These are phyloP conservation scores for Stephania cephalantha DNA, from an alignment of 164 flowering plant species.

Conservation along the genomic window DNA sequence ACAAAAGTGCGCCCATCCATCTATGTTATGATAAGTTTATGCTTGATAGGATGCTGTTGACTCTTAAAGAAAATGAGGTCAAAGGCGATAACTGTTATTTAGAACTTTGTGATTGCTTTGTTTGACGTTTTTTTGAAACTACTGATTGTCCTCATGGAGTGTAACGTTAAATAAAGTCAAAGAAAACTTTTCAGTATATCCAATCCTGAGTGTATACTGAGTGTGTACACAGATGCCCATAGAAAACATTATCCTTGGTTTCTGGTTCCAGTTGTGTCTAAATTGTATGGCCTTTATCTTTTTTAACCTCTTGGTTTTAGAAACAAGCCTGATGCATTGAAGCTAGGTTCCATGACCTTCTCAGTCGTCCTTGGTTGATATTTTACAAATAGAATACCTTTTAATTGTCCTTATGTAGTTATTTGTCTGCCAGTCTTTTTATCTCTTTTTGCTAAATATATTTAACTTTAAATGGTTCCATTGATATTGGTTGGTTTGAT, in stretches of 20 bases:
- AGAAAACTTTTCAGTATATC: neutral
- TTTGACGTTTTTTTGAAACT: neutral
- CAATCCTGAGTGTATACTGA: neutral
- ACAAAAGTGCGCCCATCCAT: neutral
- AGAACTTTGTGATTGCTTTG: neutral
- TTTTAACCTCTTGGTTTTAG: neutral
- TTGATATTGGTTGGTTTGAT: neutral
- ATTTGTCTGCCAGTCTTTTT: neutral
- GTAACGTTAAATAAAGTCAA: neutral
- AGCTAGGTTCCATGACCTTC: neutral
- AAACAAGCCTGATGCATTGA: neutral
- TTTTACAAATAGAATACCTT: neutral
- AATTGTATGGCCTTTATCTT: neutral
- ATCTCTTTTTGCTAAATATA: neutral
- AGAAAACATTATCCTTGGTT: neutral
- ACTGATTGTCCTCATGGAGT: neutral
- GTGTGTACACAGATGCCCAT: neutral
- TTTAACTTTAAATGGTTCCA: neutral
- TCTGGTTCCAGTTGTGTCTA: neutral
- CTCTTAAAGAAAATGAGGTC: neutral
- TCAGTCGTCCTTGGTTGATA: neutral
- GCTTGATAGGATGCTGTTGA: neutral
- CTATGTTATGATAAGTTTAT: neutral
- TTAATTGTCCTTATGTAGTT: neutral
- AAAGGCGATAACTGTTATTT: neutral